These are phyloP conservation scores for Psilocybe tampanensis DNA, from an alignment of 768 basidiomycete genomes.

Conservation along the genomic window DNA sequence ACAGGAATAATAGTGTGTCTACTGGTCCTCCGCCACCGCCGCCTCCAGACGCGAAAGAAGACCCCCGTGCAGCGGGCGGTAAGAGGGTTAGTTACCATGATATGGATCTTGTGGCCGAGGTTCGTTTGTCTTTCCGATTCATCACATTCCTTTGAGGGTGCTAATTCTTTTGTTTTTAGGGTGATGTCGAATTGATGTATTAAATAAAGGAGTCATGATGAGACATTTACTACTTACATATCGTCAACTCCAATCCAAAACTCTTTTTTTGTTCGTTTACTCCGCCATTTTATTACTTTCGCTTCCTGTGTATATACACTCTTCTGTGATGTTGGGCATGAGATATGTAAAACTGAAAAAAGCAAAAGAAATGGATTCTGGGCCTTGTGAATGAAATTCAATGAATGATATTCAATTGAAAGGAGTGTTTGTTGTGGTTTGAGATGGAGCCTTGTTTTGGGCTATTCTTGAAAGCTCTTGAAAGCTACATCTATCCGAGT, in stretches of 20 bases:
- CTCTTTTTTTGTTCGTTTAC: not conserved
- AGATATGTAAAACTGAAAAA: conserved; percentile 11
- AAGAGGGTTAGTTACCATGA: conserved; percentile 94
- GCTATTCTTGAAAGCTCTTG: not conserved
- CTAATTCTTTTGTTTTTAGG: conserved; percentile 34
- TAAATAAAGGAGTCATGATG: conserved; percentile 25
- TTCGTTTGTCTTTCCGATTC: conserved; percentile 28
- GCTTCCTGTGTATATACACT: not conserved
- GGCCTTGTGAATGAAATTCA: not conserved
- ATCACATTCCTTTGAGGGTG: conserved; percentile 4
- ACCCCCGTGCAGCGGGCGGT: conserved; percentile 88
- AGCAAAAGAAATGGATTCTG: not conserved
- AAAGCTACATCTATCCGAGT: too few species aligned
- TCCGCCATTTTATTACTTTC: too few species aligned
- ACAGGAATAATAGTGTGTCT: conserved; percentile 33
- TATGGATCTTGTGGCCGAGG: conserved; percentile 91
- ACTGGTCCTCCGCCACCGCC: conserved; percentile 73
- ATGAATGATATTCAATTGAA: not conserved
- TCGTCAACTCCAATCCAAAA: not conserved
- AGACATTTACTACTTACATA: not conserved
- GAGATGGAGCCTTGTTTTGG: conserved; percentile 21
- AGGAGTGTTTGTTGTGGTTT: conserved; percentile 39
- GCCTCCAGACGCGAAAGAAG: conserved; percentile 88
- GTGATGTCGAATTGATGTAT: conserved; percentile 63
- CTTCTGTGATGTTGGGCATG: conserved; percentile 1